phyloP scores from a whole-genome alignment of 805 yeast species.

The Pichia cabralensis region DNA sequence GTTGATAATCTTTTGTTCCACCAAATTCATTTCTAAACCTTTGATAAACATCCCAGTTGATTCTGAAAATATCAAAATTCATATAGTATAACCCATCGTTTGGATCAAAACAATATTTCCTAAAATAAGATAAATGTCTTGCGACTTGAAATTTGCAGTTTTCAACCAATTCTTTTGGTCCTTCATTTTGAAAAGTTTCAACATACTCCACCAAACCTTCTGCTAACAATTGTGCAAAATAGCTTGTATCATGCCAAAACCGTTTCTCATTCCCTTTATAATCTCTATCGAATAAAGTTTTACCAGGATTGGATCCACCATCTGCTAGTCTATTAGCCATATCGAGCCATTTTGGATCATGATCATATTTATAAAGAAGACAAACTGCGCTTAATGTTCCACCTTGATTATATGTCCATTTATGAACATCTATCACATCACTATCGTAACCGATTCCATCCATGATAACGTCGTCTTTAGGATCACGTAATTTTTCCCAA shows the following conservation, averaged over 20 bases:
- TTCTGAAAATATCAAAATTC: conserved; percentile 46
- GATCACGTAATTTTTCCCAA: conserved; percentile 40
- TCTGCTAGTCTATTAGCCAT: conserved; percentile 40
- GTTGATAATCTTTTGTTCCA: conserved; percentile 38
- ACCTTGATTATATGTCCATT: conserved; percentile 64
- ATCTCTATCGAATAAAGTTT: conserved; percentile 55
- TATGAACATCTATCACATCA: conserved; percentile 35
- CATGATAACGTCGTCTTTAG: conserved; percentile 41
- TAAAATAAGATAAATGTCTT: conserved; percentile 47
- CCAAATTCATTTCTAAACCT: conserved; percentile 46
- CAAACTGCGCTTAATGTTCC: conserved; percentile 49
- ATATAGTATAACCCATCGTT: conserved; percentile 51
- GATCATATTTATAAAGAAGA: conserved; percentile 39
- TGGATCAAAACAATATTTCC: conserved; percentile 47
- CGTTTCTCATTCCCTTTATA: conserved; percentile 39
- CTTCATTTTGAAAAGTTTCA: conserved; percentile 29
- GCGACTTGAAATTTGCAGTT: conserved; percentile 32
- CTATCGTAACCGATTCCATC: conserved; percentile 50
- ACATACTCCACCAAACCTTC: conserved; percentile 63
- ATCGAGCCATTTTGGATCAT: conserved; percentile 39
- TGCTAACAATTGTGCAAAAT: conserved; percentile 51
- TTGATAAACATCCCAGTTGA: conserved; percentile 41
- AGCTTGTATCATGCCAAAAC: conserved; percentile 55
- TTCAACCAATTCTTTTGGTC: conserved; percentile 29
- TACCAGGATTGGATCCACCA: conserved; percentile 48